These are phyloP conservation scores for Gossypium anomalum DNA, from an alignment of 345 rosid genomes.

Conservation along the genomic window DNA sequence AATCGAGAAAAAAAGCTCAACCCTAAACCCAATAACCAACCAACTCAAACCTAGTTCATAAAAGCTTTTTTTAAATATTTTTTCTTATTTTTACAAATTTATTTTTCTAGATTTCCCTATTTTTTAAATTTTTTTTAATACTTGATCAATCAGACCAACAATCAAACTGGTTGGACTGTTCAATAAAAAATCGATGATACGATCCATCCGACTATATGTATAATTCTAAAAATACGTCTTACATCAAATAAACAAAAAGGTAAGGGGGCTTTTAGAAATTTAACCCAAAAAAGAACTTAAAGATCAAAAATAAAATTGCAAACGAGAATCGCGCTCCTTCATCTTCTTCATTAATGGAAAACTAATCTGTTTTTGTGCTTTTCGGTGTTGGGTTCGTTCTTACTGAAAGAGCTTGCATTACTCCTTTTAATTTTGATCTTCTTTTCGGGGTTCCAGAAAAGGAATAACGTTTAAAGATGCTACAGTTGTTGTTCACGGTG, in stretches of 20 bases:
- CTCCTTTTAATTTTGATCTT: not conserved
- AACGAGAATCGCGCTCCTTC: not conserved
- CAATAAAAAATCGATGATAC: too few relatives aligned
- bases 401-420: not conserved
- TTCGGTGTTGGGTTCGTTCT: not conserved
- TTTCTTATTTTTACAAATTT: too few relatives aligned
- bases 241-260: not conserved
- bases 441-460: not conserved
- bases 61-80: too few relatives aligned
- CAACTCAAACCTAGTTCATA: too few relatives aligned
- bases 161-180: too few relatives aligned
- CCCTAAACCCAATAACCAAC: too few relatives aligned
- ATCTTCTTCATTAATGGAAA: not conserved
- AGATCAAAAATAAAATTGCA: not conserved
- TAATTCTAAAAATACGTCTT: too few relatives aligned
- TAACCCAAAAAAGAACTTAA: not conserved
- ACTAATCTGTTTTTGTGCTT: not conserved
- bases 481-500: constrained; percentile 59
- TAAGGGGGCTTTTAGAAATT: not conserved
- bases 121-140: too few relatives aligned
- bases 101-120: too few relatives aligned
- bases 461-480: constrained; percentile 36
- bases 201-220: too few relatives aligned
- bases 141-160: too few relatives aligned
- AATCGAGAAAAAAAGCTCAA: too few relatives aligned